Conservation (phyloP, 2,329 filamentous ascomycete species). For the Hypoxylon sp. region DNA sequence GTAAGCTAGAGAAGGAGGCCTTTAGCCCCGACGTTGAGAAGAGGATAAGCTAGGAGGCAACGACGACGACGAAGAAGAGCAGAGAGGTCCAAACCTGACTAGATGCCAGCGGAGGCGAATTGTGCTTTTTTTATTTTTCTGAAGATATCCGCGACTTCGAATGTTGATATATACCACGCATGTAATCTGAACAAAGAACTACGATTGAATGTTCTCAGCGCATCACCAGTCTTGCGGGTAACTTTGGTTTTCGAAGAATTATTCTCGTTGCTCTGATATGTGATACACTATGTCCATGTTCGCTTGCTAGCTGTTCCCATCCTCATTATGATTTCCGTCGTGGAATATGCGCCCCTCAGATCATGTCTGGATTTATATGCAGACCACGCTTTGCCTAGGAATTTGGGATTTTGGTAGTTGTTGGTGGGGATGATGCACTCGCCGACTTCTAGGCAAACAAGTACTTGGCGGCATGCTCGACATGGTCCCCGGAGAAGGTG, state of each 20-base stretch:
- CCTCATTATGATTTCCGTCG: background rate
- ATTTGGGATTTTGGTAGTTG: background rate
- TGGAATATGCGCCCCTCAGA: background rate
- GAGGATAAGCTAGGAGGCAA: conserved; percentile 62
- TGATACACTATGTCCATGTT: background rate
- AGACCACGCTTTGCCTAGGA: background rate
- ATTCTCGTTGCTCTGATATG: conserved; percentile 11
- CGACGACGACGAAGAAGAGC: conserved; percentile 3
- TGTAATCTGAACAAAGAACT: conserved; percentile 43
- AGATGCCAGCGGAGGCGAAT: conserved; percentile 4
- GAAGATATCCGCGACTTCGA: conserved; percentile 43
- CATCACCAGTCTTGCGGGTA: conserved; percentile 9
- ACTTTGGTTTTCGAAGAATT: conserved; percentile 7
- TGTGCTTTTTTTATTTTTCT: conserved; percentile 29
- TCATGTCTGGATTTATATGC: no score
- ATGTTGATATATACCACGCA: conserved; percentile 44
- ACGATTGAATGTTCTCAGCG: conserved; percentile 13
- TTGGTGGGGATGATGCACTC: background rate
- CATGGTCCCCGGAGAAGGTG: conserved; percentile 89
- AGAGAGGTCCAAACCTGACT: conserved; percentile 26
- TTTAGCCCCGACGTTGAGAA: conserved; percentile 61
- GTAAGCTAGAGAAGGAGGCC: conserved; percentile 63
- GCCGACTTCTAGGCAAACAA: conserved; percentile 62
- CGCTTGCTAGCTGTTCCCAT: conserved; percentile 3
- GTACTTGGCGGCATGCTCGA: conserved; percentile 92